Conservation (phyloP, 1,284 basidiomycete genomes). For the Singerocomus rubriflavus region DNA sequence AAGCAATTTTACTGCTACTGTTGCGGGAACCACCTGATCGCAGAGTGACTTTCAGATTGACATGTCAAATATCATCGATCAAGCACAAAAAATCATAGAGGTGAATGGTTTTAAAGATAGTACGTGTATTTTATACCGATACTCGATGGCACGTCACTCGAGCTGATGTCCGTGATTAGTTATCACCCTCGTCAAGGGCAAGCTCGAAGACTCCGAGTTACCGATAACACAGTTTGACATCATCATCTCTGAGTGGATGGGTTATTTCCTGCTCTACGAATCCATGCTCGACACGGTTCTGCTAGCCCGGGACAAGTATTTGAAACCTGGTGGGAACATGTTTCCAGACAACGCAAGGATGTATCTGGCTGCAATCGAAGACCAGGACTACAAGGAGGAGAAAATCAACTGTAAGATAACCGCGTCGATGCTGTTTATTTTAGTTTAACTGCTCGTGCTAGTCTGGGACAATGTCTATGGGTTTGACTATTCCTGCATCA, state of each 20-base stretch:
- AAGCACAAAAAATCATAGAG: slow-evolving; percentile 95
- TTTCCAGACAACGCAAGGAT: slow-evolving; percentile 96
- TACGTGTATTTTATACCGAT: slow-evolving; percentile 43
- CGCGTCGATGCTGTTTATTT: neutral
- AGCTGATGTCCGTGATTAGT: slow-evolving; percentile 42
- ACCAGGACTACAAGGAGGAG: slow-evolving; percentile 99
- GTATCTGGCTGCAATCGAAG: slow-evolving; percentile 96
- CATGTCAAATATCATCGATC: slow-evolving; percentile 99
- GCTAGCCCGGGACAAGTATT: slow-evolving; percentile 94
- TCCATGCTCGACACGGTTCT: slow-evolving; percentile 99
- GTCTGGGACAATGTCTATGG: slow-evolving; percentile 99
- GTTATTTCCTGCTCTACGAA: slow-evolving; percentile 94
- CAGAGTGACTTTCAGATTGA: slow-evolving; percentile 67
- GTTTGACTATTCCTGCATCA: slow-evolving; percentile 99
- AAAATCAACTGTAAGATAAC: slow-evolving; percentile 86
- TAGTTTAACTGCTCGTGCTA: slow-evolving; percentile 32
- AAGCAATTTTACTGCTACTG: slow-evolving; percentile 30
- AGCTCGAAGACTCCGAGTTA: slow-evolving; percentile 89
- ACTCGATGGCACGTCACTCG: slow-evolving; percentile 2
- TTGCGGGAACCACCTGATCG: slow-evolving; percentile 9
- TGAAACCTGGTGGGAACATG: slow-evolving; percentile 87
- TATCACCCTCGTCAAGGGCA: slow-evolving; percentile 96
- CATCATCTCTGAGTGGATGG: slow-evolving; percentile 99
- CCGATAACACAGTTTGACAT: slow-evolving; percentile 93
- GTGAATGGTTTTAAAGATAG: slow-evolving; percentile 96